Conservation (phyloP, 164 flowering plant species). For the Warburgia ugandensis region DNA sequence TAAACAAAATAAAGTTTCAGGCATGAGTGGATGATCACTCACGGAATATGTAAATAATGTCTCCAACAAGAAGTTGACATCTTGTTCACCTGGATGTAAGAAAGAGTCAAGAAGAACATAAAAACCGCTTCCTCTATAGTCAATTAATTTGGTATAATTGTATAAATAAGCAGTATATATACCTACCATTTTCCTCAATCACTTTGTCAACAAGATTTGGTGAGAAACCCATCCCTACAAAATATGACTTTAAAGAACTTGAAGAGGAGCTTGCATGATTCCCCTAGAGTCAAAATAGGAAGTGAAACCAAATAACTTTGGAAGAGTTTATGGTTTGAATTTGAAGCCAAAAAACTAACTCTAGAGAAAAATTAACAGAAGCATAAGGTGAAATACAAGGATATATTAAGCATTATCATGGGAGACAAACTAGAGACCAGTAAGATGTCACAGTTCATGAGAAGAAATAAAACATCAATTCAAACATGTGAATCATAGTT, state of each 20-base stretch:
- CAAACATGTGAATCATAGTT: no score
- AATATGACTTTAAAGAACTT: background rate
- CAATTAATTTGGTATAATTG: background rate
- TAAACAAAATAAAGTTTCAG: background rate
- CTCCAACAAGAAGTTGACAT: conserved; percentile 58
- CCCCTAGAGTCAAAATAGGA: background rate
- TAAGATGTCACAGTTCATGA: no score
- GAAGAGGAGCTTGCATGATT: background rate
- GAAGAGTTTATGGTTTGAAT: no score
- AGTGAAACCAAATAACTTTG: no score
- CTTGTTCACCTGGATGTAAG: conserved; percentile 46
- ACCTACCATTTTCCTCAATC: conserved; percentile 59
- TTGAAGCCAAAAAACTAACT: no score
- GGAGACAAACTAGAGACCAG: no score
- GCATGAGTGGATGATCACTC: conserved; percentile 24
- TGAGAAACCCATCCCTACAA: conserved; percentile 47
- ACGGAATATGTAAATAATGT: conserved; percentile 53
- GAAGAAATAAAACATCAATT: no score
- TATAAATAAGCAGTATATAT: background rate
- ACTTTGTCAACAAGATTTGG: conserved; percentile 72
- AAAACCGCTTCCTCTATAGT: background rate
- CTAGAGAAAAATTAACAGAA: no score
- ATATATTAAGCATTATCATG: no score
- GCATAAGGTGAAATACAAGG: no score
- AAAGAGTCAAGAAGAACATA: conserved; percentile 5